Conservation (phyloP, 805 yeast genomes). For the Wickerhamiella alocasiicola region DNA sequence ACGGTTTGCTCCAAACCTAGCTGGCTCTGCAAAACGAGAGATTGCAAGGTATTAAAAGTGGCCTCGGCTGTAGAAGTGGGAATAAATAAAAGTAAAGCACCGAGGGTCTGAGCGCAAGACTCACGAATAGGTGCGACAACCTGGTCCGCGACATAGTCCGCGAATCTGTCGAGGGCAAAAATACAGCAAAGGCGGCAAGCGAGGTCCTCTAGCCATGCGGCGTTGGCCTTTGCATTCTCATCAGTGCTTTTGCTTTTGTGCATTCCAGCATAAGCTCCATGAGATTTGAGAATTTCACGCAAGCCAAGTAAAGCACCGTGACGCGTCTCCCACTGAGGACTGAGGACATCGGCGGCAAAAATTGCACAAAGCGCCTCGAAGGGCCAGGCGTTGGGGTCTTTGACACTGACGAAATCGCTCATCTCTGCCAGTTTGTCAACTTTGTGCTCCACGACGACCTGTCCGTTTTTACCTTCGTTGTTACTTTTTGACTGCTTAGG, state of each 20-base stretch:
- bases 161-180: slow-evolving; percentile 87
- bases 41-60: slow-evolving; percentile 53
- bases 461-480: slow-evolving; percentile 64
- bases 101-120: slow-evolving; percentile 88
- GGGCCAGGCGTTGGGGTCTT: slow-evolving; percentile 73
- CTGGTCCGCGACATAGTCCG: slow-evolving; percentile 93
- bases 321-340: slow-evolving; percentile 84
- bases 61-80: slow-evolving; percentile 43
- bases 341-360: slow-evolving; percentile 62
- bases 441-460: slow-evolving; percentile 73
- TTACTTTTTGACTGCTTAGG: slow-evolving; percentile 22
- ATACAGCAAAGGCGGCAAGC: slow-evolving; percentile 74
- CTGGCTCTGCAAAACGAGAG: slow-evolving; percentile 51
- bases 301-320: slow-evolving; percentile 93
- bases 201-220: slow-evolving; percentile 68
- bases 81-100: slow-evolving; percentile 72
- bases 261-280: slow-evolving; percentile 79
- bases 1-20: slow-evolving; percentile 40
- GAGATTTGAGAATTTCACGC: slow-evolving; percentile 70
- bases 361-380: slow-evolving; percentile 87
- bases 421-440: slow-evolving; percentile 36
- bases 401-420: slow-evolving; percentile 57
- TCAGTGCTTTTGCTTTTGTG: slow-evolving; percentile 45
- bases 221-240: slow-evolving; percentile 57
- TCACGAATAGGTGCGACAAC: slow-evolving; percentile 98